Evolutionary conservation across 2,329 filamentous ascomycete genomes (phyloP).

Genomic region (Pseudomassariella vexata): DNA sequence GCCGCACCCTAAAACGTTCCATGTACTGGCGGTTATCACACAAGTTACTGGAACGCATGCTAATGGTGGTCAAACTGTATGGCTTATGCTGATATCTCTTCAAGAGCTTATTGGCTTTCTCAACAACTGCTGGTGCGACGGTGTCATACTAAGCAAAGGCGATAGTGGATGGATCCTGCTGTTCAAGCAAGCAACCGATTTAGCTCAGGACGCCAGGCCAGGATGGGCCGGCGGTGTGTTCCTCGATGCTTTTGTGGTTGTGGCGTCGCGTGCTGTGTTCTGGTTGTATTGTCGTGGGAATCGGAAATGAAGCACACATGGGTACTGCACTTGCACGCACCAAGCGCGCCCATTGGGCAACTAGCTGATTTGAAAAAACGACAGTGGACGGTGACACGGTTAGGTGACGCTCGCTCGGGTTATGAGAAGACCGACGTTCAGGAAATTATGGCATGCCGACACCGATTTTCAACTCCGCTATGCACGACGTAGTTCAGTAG

Average conservation of each 20-base stretch:
- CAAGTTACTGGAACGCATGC: slow-evolving; percentile 8
- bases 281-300: slow-evolving; percentile 13
- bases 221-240: slow-evolving; percentile 10
- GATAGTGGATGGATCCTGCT: slow-evolving; percentile 10
- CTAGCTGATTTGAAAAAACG: too few species aligned
- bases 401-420: too few species aligned
- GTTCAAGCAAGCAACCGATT: slow-evolving; percentile 9
- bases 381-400: too few species aligned
- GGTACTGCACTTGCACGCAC: too few species aligned
- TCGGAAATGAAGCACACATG: slow-evolving; percentile 3
- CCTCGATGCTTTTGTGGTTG: slow-evolving; percentile 6
- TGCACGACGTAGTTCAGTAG: too few species aligned
- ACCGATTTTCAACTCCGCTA: too few species aligned
- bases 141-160: slow-evolving; percentile 8
- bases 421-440: too few species aligned
- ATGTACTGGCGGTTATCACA: slow-evolving; percentile 8
- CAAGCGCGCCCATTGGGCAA: too few species aligned
- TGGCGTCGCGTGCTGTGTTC: slow-evolving; percentile 8
- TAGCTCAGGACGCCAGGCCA: slow-evolving; percentile 1
- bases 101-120: slow-evolving; percentile 16
- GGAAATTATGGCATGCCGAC: too few species aligned
- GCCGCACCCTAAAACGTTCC: slow-evolving; percentile 4
- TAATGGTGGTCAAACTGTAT: slow-evolving; percentile 10
- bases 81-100: slow-evolving; percentile 12
- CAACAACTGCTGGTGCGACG: slow-evolving; percentile 16